phyloP scores from a whole-genome alignment of 2,329 filamentous ascomycete genomes.

The Penicillium sp. region DNA sequence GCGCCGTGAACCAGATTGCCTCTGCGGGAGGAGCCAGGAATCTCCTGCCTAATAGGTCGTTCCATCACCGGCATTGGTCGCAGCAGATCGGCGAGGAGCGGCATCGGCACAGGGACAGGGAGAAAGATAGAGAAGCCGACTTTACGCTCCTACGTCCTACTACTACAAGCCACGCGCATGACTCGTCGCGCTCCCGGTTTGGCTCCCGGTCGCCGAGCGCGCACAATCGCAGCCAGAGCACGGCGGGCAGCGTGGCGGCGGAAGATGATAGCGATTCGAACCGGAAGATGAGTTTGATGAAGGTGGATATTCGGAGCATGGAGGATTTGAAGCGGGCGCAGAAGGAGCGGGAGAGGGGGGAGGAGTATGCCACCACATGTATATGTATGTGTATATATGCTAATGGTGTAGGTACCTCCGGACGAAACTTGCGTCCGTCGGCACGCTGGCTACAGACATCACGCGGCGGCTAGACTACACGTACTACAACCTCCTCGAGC shows the following conservation, averaged over 20 bases:
- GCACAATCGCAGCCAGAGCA: slow-evolving; percentile 20
- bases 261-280: slow-evolving; percentile 20
- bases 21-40: slow-evolving; percentile 28
- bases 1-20: slow-evolving; percentile 30
- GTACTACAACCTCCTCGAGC: slow-evolving; percentile 47
- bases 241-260: slow-evolving; percentile 26
- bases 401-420: slow-evolving; percentile 23
- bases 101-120: slow-evolving; percentile 15
- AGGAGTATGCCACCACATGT: slow-evolving; percentile 51
- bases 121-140: slow-evolving; percentile 29
- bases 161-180: slow-evolving; percentile 10
- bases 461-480: slow-evolving; percentile 46
- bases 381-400: not conserved
- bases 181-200: slow-evolving; percentile 30
- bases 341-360: slow-evolving; percentile 71
- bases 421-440: slow-evolving; percentile 32
- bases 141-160: slow-evolving; percentile 30
- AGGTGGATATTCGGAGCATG: slow-evolving; percentile 28
- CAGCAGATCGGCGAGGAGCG: not conserved
- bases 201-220: slow-evolving; percentile 30
- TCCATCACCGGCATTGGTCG: slow-evolving; percentile 9
- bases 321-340: slow-evolving; percentile 33
- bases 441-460: slow-evolving; percentile 38
- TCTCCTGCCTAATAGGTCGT: slow-evolving; percentile 29
- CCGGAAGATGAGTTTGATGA: slow-evolving; percentile 25